Conservation (phyloP, 441 rosid species). For the Euphorbia schlechtendalii region DNA sequence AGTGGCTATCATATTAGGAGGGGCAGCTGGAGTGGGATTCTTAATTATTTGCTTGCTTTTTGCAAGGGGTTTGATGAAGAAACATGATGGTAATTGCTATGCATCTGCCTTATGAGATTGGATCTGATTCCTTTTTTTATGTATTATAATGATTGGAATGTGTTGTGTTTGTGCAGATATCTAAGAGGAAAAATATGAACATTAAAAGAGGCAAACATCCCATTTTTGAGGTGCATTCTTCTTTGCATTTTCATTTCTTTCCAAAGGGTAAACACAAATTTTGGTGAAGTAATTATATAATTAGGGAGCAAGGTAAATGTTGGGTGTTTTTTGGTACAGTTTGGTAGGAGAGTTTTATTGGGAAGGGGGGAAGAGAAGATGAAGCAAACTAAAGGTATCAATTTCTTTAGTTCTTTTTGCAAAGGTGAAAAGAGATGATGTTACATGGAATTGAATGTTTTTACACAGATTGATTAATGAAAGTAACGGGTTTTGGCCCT, state of each 20-base stretch:
- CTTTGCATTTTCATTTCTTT: constrained; percentile 20
- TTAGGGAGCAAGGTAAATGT: constrained; percentile 7
- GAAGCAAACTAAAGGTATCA: constrained; percentile 12
- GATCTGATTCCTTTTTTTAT: background rate
- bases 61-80: constrained; percentile 71
- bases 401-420: constrained; percentile 17
- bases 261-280: constrained; percentile 15
- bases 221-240: constrained; percentile 33
- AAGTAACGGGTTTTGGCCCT: constrained; percentile 1
- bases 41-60: constrained; percentile 72
- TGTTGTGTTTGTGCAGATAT: constrained; percentile 35
- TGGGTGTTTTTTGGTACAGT: constrained; percentile 18
- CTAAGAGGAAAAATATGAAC: constrained; percentile 24
- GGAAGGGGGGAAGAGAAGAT: constrained; percentile 16
- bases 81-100: constrained; percentile 58
- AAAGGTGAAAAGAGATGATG: constrained; percentile 24
- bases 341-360: constrained; percentile 17
- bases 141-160: background rate
- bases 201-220: constrained; percentile 20
- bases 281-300: constrained; percentile 23
- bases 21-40: constrained; percentile 88
- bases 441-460: constrained; percentile 14
- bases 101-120: background rate
- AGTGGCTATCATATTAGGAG: constrained; percentile 96
- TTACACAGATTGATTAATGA: constrained; percentile 8